Conservation (phyloP, 2,329 filamentous ascomycete species). For the Pseudocercospora eumusae region DNA sequence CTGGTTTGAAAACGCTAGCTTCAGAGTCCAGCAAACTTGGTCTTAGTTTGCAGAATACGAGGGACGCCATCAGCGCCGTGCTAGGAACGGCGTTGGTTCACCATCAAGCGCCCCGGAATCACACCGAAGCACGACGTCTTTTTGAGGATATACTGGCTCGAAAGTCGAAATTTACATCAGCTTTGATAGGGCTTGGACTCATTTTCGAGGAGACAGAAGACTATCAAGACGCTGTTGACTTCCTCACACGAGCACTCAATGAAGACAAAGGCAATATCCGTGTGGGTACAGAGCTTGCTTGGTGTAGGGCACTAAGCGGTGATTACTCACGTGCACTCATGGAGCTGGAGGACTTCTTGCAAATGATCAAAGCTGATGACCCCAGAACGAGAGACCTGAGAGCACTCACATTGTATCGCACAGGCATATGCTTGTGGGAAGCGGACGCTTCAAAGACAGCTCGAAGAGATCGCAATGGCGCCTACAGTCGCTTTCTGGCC, state of each 20-base stretch:
- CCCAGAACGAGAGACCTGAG: constrained; percentile 68
- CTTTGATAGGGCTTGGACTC: constrained; percentile 84
- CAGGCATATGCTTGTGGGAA: constrained; percentile 86
- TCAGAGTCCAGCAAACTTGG: constrained; percentile 68
- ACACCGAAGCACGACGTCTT: constrained; percentile 80
- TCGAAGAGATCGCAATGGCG: constrained; percentile 75
- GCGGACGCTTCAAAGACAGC: constrained; percentile 71
- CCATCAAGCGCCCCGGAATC: constrained; percentile 85
- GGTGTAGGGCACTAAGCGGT: constrained; percentile 83
- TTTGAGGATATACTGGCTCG: constrained; percentile 79
- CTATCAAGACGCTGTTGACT: constrained; percentile 76
- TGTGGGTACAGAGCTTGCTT: constrained; percentile 83
- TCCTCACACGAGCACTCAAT: constrained; percentile 72
- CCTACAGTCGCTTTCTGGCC: constrained; percentile 80
- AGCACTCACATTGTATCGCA: constrained; percentile 80
- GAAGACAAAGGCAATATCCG: constrained; percentile 73
- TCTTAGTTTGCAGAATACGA: constrained; percentile 66
- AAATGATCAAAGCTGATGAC: constrained; percentile 63
- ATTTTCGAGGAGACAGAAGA: constrained; percentile 94
- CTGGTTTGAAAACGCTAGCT: constrained; percentile 64
- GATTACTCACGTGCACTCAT: constrained; percentile 68
- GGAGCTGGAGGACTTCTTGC: constrained; percentile 70
- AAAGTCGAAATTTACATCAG: constrained; percentile 73
- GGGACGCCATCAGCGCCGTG: constrained; percentile 72
- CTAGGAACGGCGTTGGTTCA: constrained; percentile 88